Evolutionary conservation across 2,329 filamentous ascomycete species (phyloP).

Genomic region (Ceratocystis smalleyi): DNA sequence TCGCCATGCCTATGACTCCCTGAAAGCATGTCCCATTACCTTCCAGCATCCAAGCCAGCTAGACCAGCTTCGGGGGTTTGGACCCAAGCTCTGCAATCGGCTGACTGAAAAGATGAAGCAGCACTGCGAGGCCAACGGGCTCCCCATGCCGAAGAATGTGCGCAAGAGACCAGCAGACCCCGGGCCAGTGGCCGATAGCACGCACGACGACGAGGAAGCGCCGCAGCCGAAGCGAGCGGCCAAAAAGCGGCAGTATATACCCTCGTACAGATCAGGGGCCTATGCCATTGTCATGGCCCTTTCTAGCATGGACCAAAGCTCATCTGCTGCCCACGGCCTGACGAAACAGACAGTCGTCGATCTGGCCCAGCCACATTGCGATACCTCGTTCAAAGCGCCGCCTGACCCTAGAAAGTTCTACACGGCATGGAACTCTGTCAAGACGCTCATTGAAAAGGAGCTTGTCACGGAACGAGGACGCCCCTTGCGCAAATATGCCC

Average conservation of each 20-base stretch:
- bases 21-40: slow-evolving; percentile 55
- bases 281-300: slow-evolving; percentile 59
- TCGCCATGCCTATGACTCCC: slow-evolving; percentile 59
- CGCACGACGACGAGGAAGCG: slow-evolving; percentile 20
- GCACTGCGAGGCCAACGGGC: slow-evolving; percentile 50
- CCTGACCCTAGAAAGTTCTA: slow-evolving; percentile 53
- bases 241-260: slow-evolving; percentile 54
- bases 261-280: slow-evolving; percentile 53
- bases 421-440: slow-evolving; percentile 74
- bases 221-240: slow-evolving; percentile 40
- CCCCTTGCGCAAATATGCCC: slow-evolving; percentile 49
- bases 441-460: slow-evolving; percentile 56
- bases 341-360: slow-evolving; percentile 55
- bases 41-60: slow-evolving; percentile 61
- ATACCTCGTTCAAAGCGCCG: slow-evolving; percentile 56
- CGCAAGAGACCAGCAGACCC: slow-evolving; percentile 20
- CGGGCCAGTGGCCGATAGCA: background rate
- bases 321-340: slow-evolving; percentile 35
- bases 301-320: slow-evolving; percentile 40
- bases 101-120: slow-evolving; percentile 45
- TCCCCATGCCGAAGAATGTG: slow-evolving; percentile 43
- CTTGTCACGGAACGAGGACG: slow-evolving; percentile 56
- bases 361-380: slow-evolving; percentile 54
- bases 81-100: slow-evolving; percentile 53
- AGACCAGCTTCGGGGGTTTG: slow-evolving; percentile 57